Percentiles rank a stretch among this genome's conserved stretches.
These are phyloP conservation scores for Helminthosporium solani DNA, from an alignment of 2,329 filamentous ascomycete genomes.

Conservation along the genomic window DNA sequence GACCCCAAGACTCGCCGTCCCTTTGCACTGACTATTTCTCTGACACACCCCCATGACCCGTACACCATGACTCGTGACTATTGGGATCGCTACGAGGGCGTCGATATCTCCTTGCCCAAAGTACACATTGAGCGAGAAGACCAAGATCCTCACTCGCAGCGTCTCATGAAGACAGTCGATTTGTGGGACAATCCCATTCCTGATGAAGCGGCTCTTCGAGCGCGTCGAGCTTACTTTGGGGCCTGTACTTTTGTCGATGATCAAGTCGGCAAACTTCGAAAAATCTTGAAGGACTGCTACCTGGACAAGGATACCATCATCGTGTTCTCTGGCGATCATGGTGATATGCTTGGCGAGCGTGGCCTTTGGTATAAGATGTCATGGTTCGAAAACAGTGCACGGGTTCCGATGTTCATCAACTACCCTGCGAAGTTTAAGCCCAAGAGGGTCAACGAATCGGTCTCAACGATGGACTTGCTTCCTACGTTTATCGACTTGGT, in stretches of 20 bases:
- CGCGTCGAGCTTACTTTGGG: constrained; percentile 86
- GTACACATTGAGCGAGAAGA: constrained; percentile 76
- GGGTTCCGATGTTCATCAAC: constrained; percentile 83
- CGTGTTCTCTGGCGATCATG: constrained; percentile 90
- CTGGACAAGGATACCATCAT: constrained; percentile 85
- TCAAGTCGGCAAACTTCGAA: constrained; percentile 80
- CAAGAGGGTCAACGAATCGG: constrained; percentile 76
- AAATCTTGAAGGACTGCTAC: constrained; percentile 74
- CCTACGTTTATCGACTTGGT: constrained; percentile 85
- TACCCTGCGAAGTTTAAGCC: constrained; percentile 74
- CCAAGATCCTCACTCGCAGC: constrained; percentile 83
- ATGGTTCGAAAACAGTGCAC: constrained; percentile 88
- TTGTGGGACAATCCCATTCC: constrained; percentile 81
- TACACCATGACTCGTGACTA: constrained; percentile 93
- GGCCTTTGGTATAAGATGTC: constrained; percentile 98
- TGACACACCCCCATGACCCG: constrained; percentile 92
- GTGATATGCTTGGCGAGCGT: constrained; percentile 92
- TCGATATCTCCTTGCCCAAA: constrained; percentile 81
- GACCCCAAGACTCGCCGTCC: constrained; percentile 67
- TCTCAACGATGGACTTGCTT: constrained; percentile 87
- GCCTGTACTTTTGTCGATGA: constrained; percentile 93
- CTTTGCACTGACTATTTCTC: constrained; percentile 86
- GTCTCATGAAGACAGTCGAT: constrained; percentile 82
- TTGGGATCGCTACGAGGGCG: constrained; percentile 87
- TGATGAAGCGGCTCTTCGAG: constrained; percentile 81